A percentile compares a stretch with the other conserved stretches of the same genome.
Evolutionary conservation across 495 filamentous ascomycete genomes (phyloP).

Genomic region (Penicillium herquei): DNA sequence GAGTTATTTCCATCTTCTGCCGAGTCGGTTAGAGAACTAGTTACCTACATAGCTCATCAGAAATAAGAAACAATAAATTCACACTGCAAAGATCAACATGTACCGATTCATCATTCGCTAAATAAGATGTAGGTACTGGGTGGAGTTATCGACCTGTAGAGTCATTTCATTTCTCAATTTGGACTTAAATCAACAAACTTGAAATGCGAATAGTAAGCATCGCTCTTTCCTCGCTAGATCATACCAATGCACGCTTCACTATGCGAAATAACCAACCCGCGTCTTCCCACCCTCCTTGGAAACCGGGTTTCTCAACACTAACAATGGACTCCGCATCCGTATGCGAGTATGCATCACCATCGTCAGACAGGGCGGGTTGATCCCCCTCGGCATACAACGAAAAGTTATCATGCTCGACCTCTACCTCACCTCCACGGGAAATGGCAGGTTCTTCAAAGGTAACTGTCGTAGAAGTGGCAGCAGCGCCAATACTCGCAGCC

Average conservation of each 20-base stretch:
- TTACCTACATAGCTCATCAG: background rate
- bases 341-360: slow-evolving; percentile 27
- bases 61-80: slow-evolving; percentile 4
- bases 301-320: slow-evolving; percentile 39
- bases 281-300: slow-evolving; percentile 73
- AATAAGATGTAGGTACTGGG: no score
- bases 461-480: slow-evolving; percentile 47
- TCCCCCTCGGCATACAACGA: slow-evolving; percentile 14
- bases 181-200: no score
- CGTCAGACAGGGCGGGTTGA: slow-evolving; percentile 8
- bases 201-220: no score
- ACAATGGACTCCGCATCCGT: slow-evolving; percentile 25
- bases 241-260: slow-evolving; percentile 69
- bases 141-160: no score
- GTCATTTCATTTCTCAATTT: no score
- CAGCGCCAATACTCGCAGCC: slow-evolving; percentile 41
- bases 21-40: background rate
- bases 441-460: slow-evolving; percentile 24
- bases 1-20: background rate
- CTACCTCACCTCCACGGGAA: background rate
- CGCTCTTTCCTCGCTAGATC: slow-evolving; percentile 13
- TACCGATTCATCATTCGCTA: no score
- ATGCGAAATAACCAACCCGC: slow-evolving; percentile 81
- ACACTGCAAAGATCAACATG: background rate
- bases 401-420: slow-evolving; percentile 9